These are phyloP conservation scores for Sarcomyxa edulis DNA, from an alignment of 768 basidiomycete species.

Conservation along the genomic window DNA sequence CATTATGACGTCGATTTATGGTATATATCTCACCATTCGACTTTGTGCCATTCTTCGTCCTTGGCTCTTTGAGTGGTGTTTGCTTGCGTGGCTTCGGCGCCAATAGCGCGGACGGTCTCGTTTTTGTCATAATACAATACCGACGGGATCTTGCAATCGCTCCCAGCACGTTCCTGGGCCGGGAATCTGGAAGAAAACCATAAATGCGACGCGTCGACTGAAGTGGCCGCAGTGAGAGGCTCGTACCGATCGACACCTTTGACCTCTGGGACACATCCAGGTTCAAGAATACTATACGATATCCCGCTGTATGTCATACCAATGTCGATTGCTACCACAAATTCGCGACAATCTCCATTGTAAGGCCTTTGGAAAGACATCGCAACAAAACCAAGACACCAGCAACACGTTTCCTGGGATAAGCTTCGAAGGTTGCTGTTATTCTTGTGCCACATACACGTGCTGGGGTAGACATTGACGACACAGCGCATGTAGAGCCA, in stretches of 20 bases:
- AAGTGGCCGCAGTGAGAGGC: slow-evolving; percentile 7
- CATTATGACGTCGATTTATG: slow-evolving; percentile 13
- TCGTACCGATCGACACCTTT: slow-evolving; percentile 33
- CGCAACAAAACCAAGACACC: too few relatives aligned
- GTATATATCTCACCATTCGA: slow-evolving; percentile 34
- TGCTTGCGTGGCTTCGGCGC: slow-evolving; percentile 39
- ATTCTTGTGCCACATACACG: too few relatives aligned
- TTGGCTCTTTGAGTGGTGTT: slow-evolving; percentile 31
- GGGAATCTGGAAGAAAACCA: too few relatives aligned
- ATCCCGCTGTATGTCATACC: slow-evolving; percentile 39
- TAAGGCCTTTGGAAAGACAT: slow-evolving; percentile 33
- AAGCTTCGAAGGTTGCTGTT: too few relatives aligned
- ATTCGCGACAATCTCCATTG: slow-evolving; percentile 29
- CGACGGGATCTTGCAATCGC: slow-evolving; percentile 40
- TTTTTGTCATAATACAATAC: slow-evolving; percentile 38
- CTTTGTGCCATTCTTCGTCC: slow-evolving; percentile 39
- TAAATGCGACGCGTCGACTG: too few relatives aligned
- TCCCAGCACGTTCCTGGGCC: slow-evolving; percentile 35
- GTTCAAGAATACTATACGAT: slow-evolving; percentile 31
- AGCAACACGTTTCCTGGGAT: too few relatives aligned
- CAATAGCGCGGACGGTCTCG: slow-evolving; percentile 35
- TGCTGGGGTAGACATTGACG: too few relatives aligned
- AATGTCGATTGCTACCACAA: slow-evolving; percentile 38
- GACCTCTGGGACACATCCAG: slow-evolving; percentile 27
- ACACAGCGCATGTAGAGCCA: too few relatives aligned